These are phyloP conservation scores for Moricandia moricandioides DNA, from an alignment of 345 rosid species.

Conservation along the genomic window DNA sequence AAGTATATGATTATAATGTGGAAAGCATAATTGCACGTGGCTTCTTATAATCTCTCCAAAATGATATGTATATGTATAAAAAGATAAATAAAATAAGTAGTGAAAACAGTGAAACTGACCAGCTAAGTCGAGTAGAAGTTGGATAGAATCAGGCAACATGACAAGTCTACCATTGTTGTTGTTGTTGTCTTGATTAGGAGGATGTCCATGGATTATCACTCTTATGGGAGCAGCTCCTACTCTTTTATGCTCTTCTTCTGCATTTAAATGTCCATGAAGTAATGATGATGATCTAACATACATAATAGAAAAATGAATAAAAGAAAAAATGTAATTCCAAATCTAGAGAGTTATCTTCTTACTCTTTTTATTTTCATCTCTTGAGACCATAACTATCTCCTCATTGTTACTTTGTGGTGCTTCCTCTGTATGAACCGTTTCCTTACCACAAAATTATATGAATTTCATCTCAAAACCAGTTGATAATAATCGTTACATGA, in stretches of 20 bases:
- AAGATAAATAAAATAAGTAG: background rate
- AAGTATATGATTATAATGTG: background rate
- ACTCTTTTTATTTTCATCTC: slow-evolving; percentile 54
- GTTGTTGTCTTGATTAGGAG: slow-evolving; percentile 48
- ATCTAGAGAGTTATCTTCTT: slow-evolving; percentile 21
- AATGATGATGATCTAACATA: background rate
- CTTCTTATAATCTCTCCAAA: background rate
- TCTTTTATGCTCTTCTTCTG: slow-evolving; percentile 46
- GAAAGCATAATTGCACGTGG: background rate
- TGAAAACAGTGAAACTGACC: slow-evolving; percentile 50
- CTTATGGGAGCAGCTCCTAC: slow-evolving; percentile 39
- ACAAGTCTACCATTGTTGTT: slow-evolving; percentile 57
- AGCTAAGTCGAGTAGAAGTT: slow-evolving; percentile 66
- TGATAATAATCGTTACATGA: background rate
- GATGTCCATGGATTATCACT: slow-evolving; percentile 72
- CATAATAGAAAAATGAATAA: background rate
- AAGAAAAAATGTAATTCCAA: background rate
- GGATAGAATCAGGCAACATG: slow-evolving; percentile 63
- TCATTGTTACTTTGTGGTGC: slow-evolving; percentile 27
- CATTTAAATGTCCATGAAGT: background rate
- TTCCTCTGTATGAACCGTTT: slow-evolving; percentile 44
- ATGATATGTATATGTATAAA: too few relatives aligned
- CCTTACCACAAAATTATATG: slow-evolving; percentile 41
- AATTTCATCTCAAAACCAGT: slow-evolving; percentile 6
- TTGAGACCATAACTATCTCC: slow-evolving; percentile 32